Percentiles rank a stretch among this genome's conserved stretches.
Evolutionary conservation across 805 yeast genomes (phyloP).

Genomic region (Pichia kluyveri): DNA sequence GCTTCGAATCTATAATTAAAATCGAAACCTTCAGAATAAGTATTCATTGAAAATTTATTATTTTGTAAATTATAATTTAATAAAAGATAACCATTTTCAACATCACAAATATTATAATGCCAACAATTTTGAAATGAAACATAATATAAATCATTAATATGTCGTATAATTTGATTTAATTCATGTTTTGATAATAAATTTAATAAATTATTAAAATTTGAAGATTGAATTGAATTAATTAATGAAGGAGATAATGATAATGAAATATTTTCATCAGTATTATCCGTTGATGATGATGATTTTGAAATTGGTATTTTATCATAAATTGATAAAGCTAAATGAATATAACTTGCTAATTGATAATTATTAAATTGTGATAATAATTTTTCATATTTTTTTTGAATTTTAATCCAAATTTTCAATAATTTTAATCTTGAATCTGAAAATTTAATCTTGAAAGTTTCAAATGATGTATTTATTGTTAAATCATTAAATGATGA

Average conservation of each 20-base stretch:
- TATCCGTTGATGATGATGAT: conserved; percentile 8
- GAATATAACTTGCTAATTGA: conserved; percentile 36
- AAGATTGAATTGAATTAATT: conserved; percentile 12
- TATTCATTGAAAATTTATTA: conserved; percentile 37
- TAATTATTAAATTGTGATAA: conserved; percentile 32
- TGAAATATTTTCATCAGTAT: conserved; percentile 24
- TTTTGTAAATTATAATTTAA: conserved; percentile 15
- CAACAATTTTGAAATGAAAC: conserved; percentile 63
- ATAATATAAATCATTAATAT: conserved; percentile 51
- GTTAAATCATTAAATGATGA: conserved; percentile 63
- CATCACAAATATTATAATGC: conserved; percentile 70
- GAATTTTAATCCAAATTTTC: conserved; percentile 54
- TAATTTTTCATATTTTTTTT: conserved; percentile 37
- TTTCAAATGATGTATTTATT: conserved; percentile 53
- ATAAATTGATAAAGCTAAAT: conserved; percentile 50
- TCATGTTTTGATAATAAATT: conserved; percentile 32
- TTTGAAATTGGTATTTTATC: conserved; percentile 50
- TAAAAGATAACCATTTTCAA: conserved; percentile 38
- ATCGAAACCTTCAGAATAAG: conserved; percentile 54
- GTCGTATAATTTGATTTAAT: conserved; percentile 33
- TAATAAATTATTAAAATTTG: conserved; percentile 34
- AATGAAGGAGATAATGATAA: conserved; percentile 18
- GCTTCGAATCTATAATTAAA: conserved; percentile 25
- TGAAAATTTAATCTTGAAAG: conserved; percentile 53
- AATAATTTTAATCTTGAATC: conserved; percentile 54